phyloP scores from a whole-genome alignment of 23 red algal genomes.

The Agarophyton chilense region DNA sequence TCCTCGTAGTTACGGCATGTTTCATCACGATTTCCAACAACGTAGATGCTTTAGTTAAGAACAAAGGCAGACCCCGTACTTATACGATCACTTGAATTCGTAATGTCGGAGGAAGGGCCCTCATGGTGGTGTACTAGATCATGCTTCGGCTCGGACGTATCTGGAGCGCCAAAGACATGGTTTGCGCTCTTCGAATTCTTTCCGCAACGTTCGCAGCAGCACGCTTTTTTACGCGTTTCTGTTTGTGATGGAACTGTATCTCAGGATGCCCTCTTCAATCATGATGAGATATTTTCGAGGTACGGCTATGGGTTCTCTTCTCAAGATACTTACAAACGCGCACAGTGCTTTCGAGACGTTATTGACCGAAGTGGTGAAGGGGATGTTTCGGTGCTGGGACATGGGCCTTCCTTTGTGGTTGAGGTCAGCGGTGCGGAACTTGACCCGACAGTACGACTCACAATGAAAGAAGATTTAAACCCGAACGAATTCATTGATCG shows the following conservation, averaged over 20 bases:
- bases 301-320: not conserved
- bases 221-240: constrained; percentile 17
- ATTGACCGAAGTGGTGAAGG: not conserved
- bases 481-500: constrained; percentile 2
- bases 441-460: not conserved
- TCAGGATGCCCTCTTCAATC: constrained; percentile 12
- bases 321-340: not conserved
- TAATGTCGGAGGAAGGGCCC: not conserved
- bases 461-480: constrained; percentile 28
- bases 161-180: not conserved
- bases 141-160: not conserved
- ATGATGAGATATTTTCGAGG: constrained; percentile 26
- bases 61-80: too few species aligned
- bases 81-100: too few species aligned
- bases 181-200: constrained; percentile 30
- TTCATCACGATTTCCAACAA: too few species aligned
- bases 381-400: not conserved
- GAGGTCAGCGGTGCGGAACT: not conserved
- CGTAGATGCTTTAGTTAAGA: too few species aligned
- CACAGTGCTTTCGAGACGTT: constrained; percentile 5
- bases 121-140: constrained; percentile 19
- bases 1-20: too few species aligned
- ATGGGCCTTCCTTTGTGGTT: not conserved
- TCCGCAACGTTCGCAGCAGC: not conserved
- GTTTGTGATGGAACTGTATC: not conserved